A percentile compares a stretch with the other conserved stretches of the same genome.
Conservation (phyloP, 345 rosid species). For the Rubroshorea leprosula region DNA sequence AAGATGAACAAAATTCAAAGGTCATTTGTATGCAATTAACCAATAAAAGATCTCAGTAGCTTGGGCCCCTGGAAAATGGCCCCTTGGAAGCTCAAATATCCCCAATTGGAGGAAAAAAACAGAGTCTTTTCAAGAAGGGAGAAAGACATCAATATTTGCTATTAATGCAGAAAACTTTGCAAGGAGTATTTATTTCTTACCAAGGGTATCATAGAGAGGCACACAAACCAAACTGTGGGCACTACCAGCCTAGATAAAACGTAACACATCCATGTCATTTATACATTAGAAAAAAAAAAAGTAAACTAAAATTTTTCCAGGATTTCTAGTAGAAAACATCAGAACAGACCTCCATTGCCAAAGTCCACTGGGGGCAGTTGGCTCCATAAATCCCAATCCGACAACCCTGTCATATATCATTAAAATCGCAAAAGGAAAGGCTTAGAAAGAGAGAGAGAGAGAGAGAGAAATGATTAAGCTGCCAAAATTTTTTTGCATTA, state of each 20-base stretch:
- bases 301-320: background rate
- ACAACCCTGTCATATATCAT: slow-evolving; percentile 45
- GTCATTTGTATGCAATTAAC: too few species aligned
- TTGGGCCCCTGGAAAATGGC: too few species aligned
- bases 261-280: background rate
- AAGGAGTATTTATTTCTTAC: slow-evolving; percentile 32
- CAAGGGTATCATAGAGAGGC: slow-evolving; percentile 94
- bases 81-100: background rate
- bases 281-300: background rate
- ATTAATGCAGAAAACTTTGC: background rate
- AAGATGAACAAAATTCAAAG: too few species aligned
- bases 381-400: slow-evolving; percentile 87
- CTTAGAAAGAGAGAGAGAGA: background rate
- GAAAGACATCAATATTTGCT: slow-evolving; percentile 7
- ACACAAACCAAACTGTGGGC: slow-evolving; percentile 82
- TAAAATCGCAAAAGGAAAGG: background rate
- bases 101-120: too few species aligned
- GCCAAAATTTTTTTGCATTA: background rate
- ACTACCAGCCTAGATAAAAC: slow-evolving; percentile 53
- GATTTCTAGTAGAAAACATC: background rate
- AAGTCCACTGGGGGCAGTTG: slow-evolving; percentile 93
- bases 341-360: slow-evolving; percentile 81
- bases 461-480: background rate
- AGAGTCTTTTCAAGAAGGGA: background rate
- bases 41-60: too few species aligned